Conservation (phyloP, 2,329 filamentous ascomycete species). For the Hypoxylon sp. region DNA sequence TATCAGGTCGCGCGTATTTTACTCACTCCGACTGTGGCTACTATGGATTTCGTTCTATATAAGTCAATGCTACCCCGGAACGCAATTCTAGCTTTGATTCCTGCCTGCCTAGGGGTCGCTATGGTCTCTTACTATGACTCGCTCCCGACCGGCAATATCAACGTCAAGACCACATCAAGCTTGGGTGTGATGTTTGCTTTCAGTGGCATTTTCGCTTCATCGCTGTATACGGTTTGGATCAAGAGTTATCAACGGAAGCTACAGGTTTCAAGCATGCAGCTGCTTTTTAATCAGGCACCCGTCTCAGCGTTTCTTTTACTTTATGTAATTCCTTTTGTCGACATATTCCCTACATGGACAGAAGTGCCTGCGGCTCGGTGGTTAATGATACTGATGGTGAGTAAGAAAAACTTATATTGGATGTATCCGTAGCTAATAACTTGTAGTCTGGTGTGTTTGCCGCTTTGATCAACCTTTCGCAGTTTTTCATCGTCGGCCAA, state of each 20-base stretch:
- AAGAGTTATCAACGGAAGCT: slow-evolving; percentile 71
- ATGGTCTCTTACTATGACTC: slow-evolving; percentile 75
- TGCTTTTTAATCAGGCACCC: slow-evolving; percentile 74
- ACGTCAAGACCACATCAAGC: slow-evolving; percentile 62
- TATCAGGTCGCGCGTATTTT: slow-evolving; percentile 75
- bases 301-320: slow-evolving; percentile 69
- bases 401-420: slow-evolving; percentile 33
- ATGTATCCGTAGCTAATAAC: slow-evolving; percentile 28
- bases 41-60: slow-evolving; percentile 72
- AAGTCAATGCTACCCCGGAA: slow-evolving; percentile 61
- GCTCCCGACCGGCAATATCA: slow-evolving; percentile 56
- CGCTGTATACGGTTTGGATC: slow-evolving; percentile 75
- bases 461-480: slow-evolving; percentile 70
- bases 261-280: slow-evolving; percentile 72
- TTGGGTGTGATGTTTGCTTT: slow-evolving; percentile 72
- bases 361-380: slow-evolving; percentile 61
- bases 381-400: slow-evolving; percentile 67
- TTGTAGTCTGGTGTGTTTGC: slow-evolving; percentile 68
- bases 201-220: slow-evolving; percentile 69
- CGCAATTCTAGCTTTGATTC: slow-evolving; percentile 64
- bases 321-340: slow-evolving; percentile 71
- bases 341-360: slow-evolving; percentile 66
- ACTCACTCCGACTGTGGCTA: slow-evolving; percentile 70
- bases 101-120: slow-evolving; percentile 70
- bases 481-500: slow-evolving; percentile 69